Percentiles rank a stretch among this genome's conserved stretches.
Evolutionary conservation across 2,329 filamentous ascomycete genomes (phyloP).

Genomic region (Fusarium mundagurra): DNA sequence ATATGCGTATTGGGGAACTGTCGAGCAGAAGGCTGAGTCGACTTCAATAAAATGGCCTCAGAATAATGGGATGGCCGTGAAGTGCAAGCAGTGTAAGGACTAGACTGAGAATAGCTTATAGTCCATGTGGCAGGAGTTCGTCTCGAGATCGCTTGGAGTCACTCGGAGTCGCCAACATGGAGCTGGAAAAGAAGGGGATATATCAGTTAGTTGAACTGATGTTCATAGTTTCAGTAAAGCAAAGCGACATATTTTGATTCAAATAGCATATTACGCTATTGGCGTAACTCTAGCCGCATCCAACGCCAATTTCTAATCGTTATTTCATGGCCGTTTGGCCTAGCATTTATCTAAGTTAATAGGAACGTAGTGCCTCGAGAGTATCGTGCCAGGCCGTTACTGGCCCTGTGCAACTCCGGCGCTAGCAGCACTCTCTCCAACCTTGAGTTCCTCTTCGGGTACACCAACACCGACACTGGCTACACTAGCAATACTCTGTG

Average conservation of each 20-base stretch:
- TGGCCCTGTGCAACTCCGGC: slow-evolving; percentile 41
- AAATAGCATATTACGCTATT: slow-evolving; percentile 9
- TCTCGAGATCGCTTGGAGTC: neutral
- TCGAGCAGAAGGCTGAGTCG: neutral
- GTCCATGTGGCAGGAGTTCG: neutral
- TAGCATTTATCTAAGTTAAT: neutral
- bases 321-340: slow-evolving; percentile 25
- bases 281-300: slow-evolving; percentile 33
- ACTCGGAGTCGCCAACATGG: neutral
- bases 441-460: slow-evolving; percentile 67
- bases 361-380: neutral
- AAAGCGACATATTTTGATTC: neutral
- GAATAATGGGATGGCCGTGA: neutral
- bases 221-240: neutral
- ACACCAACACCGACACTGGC: slow-evolving; percentile 64
- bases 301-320: slow-evolving; percentile 38
- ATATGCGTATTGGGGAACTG: neutral
- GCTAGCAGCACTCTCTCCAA: slow-evolving; percentile 71
- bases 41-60: neutral
- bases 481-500: slow-evolving; percentile 57
- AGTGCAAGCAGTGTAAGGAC: neutral
- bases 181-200: neutral
- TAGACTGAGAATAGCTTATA: neutral
- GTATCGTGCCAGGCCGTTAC: neutral
- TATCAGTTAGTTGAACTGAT: neutral